These are phyloP conservation scores for Huntiella moniliformis DNA, from an alignment of 2,329 filamentous ascomycete species.

Conservation along the genomic window DNA sequence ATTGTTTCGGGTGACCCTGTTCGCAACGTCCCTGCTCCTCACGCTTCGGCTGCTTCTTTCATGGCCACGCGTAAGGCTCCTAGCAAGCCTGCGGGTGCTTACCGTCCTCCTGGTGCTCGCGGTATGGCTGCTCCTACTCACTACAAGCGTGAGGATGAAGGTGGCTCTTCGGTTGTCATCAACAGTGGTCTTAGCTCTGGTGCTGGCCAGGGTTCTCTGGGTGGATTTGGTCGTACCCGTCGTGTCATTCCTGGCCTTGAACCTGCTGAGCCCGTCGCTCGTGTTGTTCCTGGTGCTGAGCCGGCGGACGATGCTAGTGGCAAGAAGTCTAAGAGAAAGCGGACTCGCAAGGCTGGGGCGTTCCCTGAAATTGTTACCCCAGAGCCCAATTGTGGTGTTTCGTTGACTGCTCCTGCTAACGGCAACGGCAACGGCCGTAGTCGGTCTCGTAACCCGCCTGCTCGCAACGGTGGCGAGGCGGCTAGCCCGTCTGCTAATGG, in stretches of 20 bases:
- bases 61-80: slow-evolving; percentile 80
- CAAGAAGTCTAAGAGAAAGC: slow-evolving; percentile 99
- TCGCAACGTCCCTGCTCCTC: slow-evolving; percentile 53
- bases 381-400: slow-evolving; percentile 27
- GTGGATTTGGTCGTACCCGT: slow-evolving; percentile 61
- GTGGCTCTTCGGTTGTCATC: slow-evolving; percentile 67
- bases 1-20: slow-evolving; percentile 51
- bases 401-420: slow-evolving; percentile 30
- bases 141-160: slow-evolving; percentile 96
- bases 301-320: slow-evolving; percentile 56
- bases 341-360: slow-evolving; percentile 64
- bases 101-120: slow-evolving; percentile 82
- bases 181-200: slow-evolving; percentile 42
- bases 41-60: slow-evolving; percentile 65
- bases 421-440: slow-evolving; percentile 25
- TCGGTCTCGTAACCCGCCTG: slow-evolving; percentile 31
- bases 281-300: slow-evolving; percentile 45
- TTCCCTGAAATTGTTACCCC: slow-evolving; percentile 47
- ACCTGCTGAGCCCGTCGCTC: slow-evolving; percentile 47
- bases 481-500: slow-evolving; percentile 6
- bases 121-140: slow-evolving; percentile 75
- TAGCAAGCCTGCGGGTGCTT: slow-evolving; percentile 91
- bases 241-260: slow-evolving; percentile 80
- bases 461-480: neutral
- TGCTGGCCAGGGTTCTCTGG: slow-evolving; percentile 34